Evolutionary conservation across 2,329 filamentous ascomycete species (phyloP).

Genomic region (Zymoseptoria brevis): DNA sequence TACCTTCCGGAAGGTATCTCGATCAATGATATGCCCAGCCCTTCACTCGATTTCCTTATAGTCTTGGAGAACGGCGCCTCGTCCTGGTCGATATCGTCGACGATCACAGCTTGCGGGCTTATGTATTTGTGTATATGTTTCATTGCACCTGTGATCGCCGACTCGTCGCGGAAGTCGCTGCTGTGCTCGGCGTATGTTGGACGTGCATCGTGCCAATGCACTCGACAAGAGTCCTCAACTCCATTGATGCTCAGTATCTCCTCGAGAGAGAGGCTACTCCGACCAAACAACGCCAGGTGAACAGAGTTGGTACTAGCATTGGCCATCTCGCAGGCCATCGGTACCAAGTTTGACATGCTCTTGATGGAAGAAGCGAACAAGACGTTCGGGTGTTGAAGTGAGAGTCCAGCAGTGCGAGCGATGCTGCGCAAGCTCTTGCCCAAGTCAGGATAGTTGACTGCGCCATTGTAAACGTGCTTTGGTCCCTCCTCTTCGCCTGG

Average conservation of each 20-base stretch:
- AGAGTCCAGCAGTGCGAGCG: slow-evolving; percentile 45
- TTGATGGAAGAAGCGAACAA: slow-evolving; percentile 70
- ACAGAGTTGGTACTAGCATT: slow-evolving; percentile 60
- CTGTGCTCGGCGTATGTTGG: slow-evolving; percentile 65
- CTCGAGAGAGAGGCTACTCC: slow-evolving; percentile 59
- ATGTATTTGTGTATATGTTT: slow-evolving; percentile 65
- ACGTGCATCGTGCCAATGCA: slow-evolving; percentile 65
- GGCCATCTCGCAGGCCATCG: slow-evolving; percentile 83
- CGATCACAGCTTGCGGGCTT: slow-evolving; percentile 66
- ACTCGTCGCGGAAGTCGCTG: slow-evolving; percentile 60
- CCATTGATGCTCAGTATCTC: slow-evolving; percentile 71
- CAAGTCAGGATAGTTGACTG: slow-evolving; percentile 60
- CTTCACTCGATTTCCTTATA: slow-evolving; percentile 48
- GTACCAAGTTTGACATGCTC: slow-evolving; percentile 65
- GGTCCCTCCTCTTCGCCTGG: slow-evolving; percentile 13
- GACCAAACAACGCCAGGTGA: slow-evolving; percentile 72
- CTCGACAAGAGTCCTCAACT: slow-evolving; percentile 55
- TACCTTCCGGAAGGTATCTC: slow-evolving; percentile 59
- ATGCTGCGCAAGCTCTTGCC: slow-evolving; percentile 55
- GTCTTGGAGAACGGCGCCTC: slow-evolving; percentile 59
- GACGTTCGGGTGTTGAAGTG: slow-evolving; percentile 57
- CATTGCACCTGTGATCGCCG: slow-evolving; percentile 57
- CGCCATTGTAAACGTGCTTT: slow-evolving; percentile 56
- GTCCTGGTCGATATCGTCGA: slow-evolving; percentile 61
- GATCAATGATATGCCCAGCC: slow-evolving; percentile 56